Percentiles rank a stretch among this genome's conserved stretches.
phyloP scores from a whole-genome alignment of 2,329 filamentous ascomycete genomes.

The Pyrenochaeta sp. region DNA sequence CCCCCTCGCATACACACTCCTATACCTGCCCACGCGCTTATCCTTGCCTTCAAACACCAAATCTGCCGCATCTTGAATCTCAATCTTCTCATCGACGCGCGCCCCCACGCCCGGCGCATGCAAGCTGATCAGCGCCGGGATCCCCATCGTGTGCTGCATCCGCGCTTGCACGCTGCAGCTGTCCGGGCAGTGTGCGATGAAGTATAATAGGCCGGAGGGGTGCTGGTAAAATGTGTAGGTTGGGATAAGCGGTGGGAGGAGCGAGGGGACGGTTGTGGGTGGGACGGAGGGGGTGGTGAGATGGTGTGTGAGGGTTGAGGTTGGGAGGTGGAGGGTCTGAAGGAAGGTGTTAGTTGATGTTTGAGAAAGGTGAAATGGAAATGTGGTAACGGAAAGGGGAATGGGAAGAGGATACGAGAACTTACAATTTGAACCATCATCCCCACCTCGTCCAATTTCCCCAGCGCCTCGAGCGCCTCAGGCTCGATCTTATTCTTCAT shows the following conservation, averaged over 20 bases:
- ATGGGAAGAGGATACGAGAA: neutral
- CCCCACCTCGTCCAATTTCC: slow-evolving; percentile 13
- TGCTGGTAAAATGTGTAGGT: slow-evolving; percentile 41
- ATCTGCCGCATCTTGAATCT: slow-evolving; percentile 35
- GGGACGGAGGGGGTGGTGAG: slow-evolving; percentile 4
- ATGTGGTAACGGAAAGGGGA: neutral
- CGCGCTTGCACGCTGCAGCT: slow-evolving; percentile 29
- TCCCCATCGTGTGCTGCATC: slow-evolving; percentile 41
- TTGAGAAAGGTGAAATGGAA: neutral
- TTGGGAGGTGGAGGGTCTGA: slow-evolving; percentile 26
- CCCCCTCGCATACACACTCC: slow-evolving; percentile 30
- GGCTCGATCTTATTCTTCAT: slow-evolving; percentile 39
- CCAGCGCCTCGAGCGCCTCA: slow-evolving; percentile 23
- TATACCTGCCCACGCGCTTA: slow-evolving; percentile 24
- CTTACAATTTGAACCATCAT: slow-evolving; percentile 32
- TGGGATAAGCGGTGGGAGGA: slow-evolving; percentile 22
- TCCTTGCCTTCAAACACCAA: slow-evolving; percentile 24
- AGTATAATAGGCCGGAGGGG: slow-evolving; percentile 21
- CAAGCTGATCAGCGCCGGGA: slow-evolving; percentile 35
- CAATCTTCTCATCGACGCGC: slow-evolving; percentile 33
- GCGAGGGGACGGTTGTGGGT: slow-evolving; percentile 7
- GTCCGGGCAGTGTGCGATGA: slow-evolving; percentile 38
- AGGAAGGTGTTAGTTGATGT: neutral
- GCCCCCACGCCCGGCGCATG: slow-evolving; percentile 31
- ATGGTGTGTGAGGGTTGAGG: slow-evolving; percentile 22